A percentile compares a stretch with the other conserved stretches of the same genome.
Conservation (phyloP, 192 early-diverging fungal species). For the Umbelopsis ramanniana region DNA sequence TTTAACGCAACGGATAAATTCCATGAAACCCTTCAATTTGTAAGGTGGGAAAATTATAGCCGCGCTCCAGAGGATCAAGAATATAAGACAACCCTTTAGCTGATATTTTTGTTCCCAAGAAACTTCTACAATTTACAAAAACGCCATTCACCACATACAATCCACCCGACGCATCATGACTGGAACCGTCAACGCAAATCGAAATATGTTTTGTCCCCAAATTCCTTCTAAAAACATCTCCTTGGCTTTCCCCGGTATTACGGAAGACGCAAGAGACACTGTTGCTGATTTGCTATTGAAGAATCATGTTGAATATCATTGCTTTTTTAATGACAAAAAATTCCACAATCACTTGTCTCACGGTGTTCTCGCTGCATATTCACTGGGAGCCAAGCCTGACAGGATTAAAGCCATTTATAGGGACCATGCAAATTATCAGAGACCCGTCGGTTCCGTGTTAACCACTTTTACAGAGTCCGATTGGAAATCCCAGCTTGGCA, state of each 20-base stretch:
- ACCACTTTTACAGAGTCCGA: conserved; percentile 44
- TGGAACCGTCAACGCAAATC: neutral
- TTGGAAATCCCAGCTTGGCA: conserved; percentile 39
- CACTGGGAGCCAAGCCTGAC: conserved; percentile 52
- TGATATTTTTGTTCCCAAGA: neutral
- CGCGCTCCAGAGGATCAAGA: no score
- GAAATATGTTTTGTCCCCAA: neutral
- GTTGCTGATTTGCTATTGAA: conserved; percentile 50
- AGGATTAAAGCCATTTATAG: conserved; percentile 59
- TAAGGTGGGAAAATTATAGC: no score
- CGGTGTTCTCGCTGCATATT: conserved; percentile 57
- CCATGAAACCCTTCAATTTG: no score
- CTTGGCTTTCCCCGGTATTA: conserved; percentile 49
- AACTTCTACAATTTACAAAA: neutral
- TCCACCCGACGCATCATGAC: conserved; percentile 1
- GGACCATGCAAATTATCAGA: conserved; percentile 38
- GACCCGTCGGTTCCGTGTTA: conserved; percentile 29
- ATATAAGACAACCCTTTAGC: neutral
- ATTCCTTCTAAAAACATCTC: conserved; percentile 10
- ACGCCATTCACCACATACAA: neutral
- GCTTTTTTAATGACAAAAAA: conserved; percentile 55
- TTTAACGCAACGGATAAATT: no score
- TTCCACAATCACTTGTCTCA: conserved; percentile 65
- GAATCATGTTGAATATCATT: conserved; percentile 54
- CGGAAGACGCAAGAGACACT: conserved; percentile 38